These are phyloP conservation scores for Beta macrorhiza DNA, from an alignment of 179 eudicot species.

Conservation along the genomic window DNA sequence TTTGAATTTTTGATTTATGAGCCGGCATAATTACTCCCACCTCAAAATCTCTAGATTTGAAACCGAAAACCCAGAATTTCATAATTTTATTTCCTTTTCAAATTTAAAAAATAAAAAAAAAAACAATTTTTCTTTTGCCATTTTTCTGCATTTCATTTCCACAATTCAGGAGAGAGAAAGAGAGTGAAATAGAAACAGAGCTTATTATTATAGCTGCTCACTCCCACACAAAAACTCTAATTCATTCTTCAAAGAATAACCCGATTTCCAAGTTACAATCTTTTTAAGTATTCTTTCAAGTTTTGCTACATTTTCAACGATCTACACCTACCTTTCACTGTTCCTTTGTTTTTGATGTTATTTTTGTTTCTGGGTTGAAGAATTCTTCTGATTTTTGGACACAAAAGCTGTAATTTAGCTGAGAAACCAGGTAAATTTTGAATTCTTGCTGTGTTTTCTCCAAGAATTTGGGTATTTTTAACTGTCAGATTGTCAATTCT, in stretches of 20 bases:
- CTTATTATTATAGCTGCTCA: slow-evolving; percentile 9
- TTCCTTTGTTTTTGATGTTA: not conserved
- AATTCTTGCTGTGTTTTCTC: not conserved
- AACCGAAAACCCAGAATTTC: slow-evolving; percentile 15
- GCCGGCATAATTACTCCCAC: slow-evolving; percentile 28
- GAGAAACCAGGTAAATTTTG: slow-evolving; percentile 6
- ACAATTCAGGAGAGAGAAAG: slow-evolving; percentile 3
- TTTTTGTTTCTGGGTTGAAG: slow-evolving; percentile 6
- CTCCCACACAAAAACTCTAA: slow-evolving; percentile 14
- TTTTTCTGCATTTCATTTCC: not conserved
- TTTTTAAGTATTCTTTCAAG: not conserved
- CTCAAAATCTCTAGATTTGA: slow-evolving; percentile 31
- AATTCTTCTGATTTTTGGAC: slow-evolving; percentile 5
- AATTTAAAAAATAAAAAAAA: not conserved
- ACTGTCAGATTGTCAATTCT: slow-evolving; percentile 15
- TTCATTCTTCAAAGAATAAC: not conserved
- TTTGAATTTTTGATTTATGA: slow-evolving; percentile 32
- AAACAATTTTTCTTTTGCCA: not conserved
- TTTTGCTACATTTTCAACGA: slow-evolving; percentile 1
- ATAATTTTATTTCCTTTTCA: not conserved
- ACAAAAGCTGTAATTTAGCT: not conserved
- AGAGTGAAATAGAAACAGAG: not conserved
- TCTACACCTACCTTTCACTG: not conserved
- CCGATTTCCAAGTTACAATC: slow-evolving; percentile 3
- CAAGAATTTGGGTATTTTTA: not conserved